Evolutionary conservation across 192 early-diverging fungal species (phyloP).

Genomic region (Coemansia sp.): DNA sequence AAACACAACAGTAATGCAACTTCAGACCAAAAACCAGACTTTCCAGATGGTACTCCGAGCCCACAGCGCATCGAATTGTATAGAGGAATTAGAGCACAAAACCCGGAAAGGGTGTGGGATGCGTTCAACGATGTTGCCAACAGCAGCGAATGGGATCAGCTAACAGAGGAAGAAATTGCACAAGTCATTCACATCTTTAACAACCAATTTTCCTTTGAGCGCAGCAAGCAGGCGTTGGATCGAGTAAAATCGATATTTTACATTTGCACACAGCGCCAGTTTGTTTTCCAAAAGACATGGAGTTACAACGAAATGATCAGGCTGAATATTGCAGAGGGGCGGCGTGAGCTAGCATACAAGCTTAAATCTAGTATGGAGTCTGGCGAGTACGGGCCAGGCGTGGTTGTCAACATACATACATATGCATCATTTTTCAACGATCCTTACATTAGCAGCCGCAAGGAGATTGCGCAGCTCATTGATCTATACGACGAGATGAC

Average conservation of each 20-base stretch:
- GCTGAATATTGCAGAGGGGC: constrained; percentile 20
- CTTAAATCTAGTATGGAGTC: constrained; percentile 39
- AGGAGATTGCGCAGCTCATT: constrained; percentile 26
- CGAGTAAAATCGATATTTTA: constrained; percentile 15
- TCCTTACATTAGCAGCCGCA: constrained; percentile 1
- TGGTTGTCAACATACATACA: constrained; percentile 23
- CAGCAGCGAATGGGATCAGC: constrained; percentile 24
- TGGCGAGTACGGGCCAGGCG: constrained; percentile 16
- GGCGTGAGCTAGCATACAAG: constrained; percentile 16
- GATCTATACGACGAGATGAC: constrained; percentile 48
- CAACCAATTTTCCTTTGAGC: constrained; percentile 38
- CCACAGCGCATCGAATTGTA: constrained; percentile 28
- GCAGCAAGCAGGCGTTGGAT: constrained; percentile 12
- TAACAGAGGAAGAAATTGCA: constrained; percentile 38
- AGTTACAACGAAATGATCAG: constrained; percentile 44
- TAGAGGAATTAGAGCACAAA: constrained; percentile 16
- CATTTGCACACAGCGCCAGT: constrained; percentile 7
- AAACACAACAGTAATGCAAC: not conserved
- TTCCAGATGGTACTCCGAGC: not conserved
- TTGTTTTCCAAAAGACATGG: constrained; percentile 15
- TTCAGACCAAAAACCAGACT: not conserved
- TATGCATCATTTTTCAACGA: constrained; percentile 47
- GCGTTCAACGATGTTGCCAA: constrained; percentile 26
- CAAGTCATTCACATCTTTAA: constrained; percentile 36
- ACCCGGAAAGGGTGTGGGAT: constrained; percentile 33